Evolutionary conservation across 345 rosid species (phyloP).

Genomic region (Bruguiera gymnorhiza): DNA sequence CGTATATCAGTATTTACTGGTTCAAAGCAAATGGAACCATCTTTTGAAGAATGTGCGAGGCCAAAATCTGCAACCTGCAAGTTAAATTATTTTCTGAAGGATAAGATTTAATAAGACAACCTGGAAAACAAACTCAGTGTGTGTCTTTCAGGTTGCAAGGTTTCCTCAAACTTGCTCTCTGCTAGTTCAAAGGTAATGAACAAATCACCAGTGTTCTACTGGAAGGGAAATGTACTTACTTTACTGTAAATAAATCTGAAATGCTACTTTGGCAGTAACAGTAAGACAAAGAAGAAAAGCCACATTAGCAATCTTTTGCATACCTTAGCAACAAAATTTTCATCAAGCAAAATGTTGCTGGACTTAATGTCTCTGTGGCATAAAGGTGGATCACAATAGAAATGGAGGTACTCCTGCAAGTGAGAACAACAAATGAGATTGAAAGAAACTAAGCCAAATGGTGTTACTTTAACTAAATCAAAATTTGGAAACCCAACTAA

Average conservation of each 20-base stretch:
- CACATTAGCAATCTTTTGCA: not conserved
- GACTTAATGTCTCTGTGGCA: conserved; percentile 97
- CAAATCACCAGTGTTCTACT: not conserved
- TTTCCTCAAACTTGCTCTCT: not conserved
- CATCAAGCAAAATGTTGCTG: conserved; percentile 88
- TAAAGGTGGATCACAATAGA: conserved; percentile 92
- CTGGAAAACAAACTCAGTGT: not conserved
- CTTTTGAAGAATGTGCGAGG: conserved; percentile 83
- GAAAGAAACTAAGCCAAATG: not conserved
- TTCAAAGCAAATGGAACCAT: conserved; percentile 84
- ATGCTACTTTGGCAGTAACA: not conserved
- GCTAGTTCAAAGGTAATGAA: not conserved
- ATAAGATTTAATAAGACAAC: conserved; percentile 11
- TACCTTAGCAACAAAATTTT: conserved; percentile 90
- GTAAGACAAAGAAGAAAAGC: conserved; percentile 1
- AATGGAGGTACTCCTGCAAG: conserved; percentile 91
- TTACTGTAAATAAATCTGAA: not conserved
- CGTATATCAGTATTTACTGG: conserved; percentile 78
- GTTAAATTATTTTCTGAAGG: conserved; percentile 11
- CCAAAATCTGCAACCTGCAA: conserved; percentile 94
- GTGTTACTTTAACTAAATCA: conserved; percentile 5
- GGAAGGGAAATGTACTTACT: not conserved
- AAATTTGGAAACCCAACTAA: not conserved
- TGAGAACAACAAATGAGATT: conserved; percentile 1
- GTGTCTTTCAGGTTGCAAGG: not conserved